Base-by-base conservation (phyloP, 129 eudicot species). In the Escallonia herrerae region DNA sequence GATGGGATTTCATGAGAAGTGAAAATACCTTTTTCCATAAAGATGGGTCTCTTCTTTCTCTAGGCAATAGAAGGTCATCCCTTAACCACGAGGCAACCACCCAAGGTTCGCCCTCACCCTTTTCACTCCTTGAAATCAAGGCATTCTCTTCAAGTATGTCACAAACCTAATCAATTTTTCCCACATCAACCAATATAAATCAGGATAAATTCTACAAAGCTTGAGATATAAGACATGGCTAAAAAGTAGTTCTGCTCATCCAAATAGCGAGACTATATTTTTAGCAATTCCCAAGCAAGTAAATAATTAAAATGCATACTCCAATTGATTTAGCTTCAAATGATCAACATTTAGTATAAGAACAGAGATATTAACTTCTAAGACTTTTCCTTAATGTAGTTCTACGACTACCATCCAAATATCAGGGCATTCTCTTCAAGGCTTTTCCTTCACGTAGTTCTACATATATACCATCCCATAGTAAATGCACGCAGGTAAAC, bases 21-120 rank as follows among this genome's bases (percentile, higher is more conserved):
- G n/a, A n/a, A n/a, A 15, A 56, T 80, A 93, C 99, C 95, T 81
- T 93, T 79, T 77, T 86, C 99, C 99, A 93, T 43, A 93, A 68
- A 41, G 59, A 42, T 8, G 89, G 86, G 50, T 88, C 82, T 67
- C 79, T 87, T 78, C 95, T 87, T 82, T 90, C 97, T 75, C 53
- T 84, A 8, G 95, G 90, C 11, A 84, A 73, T 66, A 90, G 91
- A 53, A 91, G 82, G 78, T 87, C 85, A 82, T 91, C 95, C 64
- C 97, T 76, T 76, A 87, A 81, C 94, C 82, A 82, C 44, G 97
- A 91, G 8, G 87, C 94, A 78, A 91, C 87, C 58, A 91, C 73
- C 96, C 97, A 91, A 41, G 96, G 80, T 66, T 91, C 96, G 63
- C 76, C 68, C 57, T 65, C 89, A 45, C 89, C 87, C 61, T 65